Conservation (phyloP, 805 yeast species). For the Myxozyma neglecta region DNA sequence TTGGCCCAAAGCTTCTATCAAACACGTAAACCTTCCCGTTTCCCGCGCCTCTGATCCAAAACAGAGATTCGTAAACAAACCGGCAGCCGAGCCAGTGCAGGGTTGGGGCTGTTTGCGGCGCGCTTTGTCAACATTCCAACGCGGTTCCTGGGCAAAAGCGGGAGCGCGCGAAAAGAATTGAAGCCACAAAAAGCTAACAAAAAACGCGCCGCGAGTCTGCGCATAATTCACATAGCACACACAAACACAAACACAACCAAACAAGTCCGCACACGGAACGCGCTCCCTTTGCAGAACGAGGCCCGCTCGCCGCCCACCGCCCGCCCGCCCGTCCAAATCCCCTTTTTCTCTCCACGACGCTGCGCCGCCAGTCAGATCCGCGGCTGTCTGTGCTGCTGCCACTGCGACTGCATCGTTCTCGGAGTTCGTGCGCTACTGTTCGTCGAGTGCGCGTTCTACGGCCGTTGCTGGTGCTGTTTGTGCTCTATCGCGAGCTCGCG, state of each 20-base stretch:
- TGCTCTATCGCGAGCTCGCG: neutral
- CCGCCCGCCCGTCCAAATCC: neutral
- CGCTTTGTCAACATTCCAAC: too few species aligned
- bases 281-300: neutral
- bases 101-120: neutral
- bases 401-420: neutral
- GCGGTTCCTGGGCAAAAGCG: neutral
- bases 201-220: too few species aligned
- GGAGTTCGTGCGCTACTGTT: slow-evolving; percentile 5
- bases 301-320: neutral
- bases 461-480: slow-evolving; percentile 9
- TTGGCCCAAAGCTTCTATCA: too few species aligned
- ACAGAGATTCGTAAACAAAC: too few species aligned
- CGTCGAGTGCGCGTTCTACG: neutral
- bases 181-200: too few species aligned
- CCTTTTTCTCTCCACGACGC: neutral
- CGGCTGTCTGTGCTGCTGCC: slow-evolving; percentile 10
- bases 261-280: too few species aligned
- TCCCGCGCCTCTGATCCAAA: too few species aligned
- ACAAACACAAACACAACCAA: too few species aligned
- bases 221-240: too few species aligned
- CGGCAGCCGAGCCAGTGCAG: neutral
- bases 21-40: too few species aligned
- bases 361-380: slow-evolving; percentile 10
- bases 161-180: neutral